Conservation (phyloP, 371 early-diverging fungal species). For the Rhizopus sp. region DNA sequence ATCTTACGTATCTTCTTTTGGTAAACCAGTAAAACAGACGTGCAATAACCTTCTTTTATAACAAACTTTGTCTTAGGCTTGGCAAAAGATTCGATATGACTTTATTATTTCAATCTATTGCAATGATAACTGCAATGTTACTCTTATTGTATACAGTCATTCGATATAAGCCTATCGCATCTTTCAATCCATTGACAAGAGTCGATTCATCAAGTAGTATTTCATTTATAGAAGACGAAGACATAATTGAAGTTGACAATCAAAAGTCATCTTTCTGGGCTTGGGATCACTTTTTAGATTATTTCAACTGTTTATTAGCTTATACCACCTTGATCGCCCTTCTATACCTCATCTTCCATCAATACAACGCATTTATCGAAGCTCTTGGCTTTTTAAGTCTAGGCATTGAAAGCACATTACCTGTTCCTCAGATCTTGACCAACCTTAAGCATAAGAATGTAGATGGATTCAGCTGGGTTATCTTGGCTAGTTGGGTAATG, state of each 20-base stretch:
- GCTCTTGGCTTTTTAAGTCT: conserved; percentile 46
- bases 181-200: conserved; percentile 15
- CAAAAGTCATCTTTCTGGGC: conserved; percentile 31
- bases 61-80: conserved; percentile 30
- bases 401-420: conserved; percentile 64
- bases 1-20: conserved; percentile 64
- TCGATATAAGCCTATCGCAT: conserved; percentile 20
- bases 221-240: conserved; percentile 7
- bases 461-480: conserved; percentile 56
- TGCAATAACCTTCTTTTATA: conserved; percentile 7
- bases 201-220: conserved; percentile 8
- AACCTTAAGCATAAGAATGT: conserved; percentile 56
- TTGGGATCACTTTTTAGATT: conserved; percentile 46
- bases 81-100: conserved; percentile 62
- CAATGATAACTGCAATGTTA: conserved; percentile 62
- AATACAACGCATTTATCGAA: conserved; percentile 34
- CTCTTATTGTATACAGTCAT: conserved; percentile 52
- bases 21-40: conserved; percentile 24
- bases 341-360: conserved; percentile 41
- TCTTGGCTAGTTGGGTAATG: conserved; percentile 49
- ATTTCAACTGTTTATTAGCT: conserved; percentile 48
- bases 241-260: conserved; percentile 7
- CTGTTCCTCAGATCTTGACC: conserved; percentile 60
- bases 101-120: conserved; percentile 60
- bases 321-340: conserved; percentile 37